A percentile compares a stretch with the other conserved stretches of the same genome.
Conservation (phyloP, 306 rosid genomes). For the Malus asiatica region DNA sequence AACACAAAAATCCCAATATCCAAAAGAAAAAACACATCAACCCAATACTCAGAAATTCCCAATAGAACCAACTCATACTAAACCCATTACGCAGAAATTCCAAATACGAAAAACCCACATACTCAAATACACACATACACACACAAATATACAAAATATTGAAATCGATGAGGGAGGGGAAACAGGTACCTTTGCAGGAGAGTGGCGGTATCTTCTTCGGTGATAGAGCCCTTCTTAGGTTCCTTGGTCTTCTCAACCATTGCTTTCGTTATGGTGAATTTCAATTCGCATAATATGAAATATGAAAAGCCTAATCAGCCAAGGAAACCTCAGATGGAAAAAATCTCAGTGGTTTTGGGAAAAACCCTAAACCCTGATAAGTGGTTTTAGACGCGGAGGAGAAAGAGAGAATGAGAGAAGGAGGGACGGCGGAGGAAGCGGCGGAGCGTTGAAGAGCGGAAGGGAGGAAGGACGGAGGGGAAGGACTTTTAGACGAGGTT, state of each 20-base stretch:
- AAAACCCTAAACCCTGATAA: conserved; percentile 34
- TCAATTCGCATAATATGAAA: not conserved
- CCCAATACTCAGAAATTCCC: not conserved
- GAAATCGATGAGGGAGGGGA: not conserved
- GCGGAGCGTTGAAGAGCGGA: not conserved
- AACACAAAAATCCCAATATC: not conserved
- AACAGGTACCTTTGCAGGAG: conserved; percentile 45
- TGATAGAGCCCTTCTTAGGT: conserved; percentile 29
- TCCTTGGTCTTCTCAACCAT: conserved; percentile 39
- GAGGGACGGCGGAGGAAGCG: not conserved
- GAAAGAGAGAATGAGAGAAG: not conserved
- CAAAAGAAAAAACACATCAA: not conserved
- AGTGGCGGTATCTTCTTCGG: conserved; percentile 45
- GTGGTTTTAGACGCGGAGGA: not conserved
- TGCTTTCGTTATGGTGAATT: not conserved
- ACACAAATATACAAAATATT: not conserved
- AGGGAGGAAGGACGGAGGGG: not conserved
- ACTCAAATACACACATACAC: not conserved
- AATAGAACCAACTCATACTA: not conserved
- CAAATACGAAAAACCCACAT: not conserved
- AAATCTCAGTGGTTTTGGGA: not conserved
- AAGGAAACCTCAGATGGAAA: not conserved
- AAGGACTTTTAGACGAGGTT: not conserved
- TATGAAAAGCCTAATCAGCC: not conserved
- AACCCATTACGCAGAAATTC: not conserved